A percentile compares a stretch with the other conserved stretches of the same genome.
Evolutionary conservation across 73 alveolate genomes (phyloP).

Genomic region (Symbiodinium pilosum): DNA sequence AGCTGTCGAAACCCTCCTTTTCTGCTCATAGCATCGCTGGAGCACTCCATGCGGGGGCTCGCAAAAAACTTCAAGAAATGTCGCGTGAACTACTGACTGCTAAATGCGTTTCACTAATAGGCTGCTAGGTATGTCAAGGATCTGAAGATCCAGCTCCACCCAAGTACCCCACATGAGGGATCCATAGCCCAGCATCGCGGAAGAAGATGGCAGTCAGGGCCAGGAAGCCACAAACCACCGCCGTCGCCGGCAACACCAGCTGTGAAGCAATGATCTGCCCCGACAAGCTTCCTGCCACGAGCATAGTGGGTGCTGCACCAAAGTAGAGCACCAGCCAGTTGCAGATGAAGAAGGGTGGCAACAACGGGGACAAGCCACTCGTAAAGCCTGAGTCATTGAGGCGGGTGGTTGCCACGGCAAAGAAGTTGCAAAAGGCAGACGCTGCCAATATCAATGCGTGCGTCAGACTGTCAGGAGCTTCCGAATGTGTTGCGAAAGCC

Average conservation of each 20-base stretch:
- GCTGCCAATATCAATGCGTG: neutral
- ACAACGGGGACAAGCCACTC: conserved; percentile 1
- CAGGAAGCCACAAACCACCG: neutral
- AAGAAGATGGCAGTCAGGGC: conserved; percentile 18
- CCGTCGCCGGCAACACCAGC: neutral
- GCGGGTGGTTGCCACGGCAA: conserved; percentile 56
- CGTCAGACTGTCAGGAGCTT: neutral
- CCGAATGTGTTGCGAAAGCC: neutral
- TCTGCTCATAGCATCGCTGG: neutral
- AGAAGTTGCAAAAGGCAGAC: conserved; percentile 36
- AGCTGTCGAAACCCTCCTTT: conserved; percentile 7
- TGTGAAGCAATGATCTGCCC: neutral
- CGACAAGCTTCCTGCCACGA: neutral
- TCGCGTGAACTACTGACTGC: too few species aligned
- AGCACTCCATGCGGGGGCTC: neutral
- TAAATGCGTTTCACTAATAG: neutral
- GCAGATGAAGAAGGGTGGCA: conserved; percentile 18
- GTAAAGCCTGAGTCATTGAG: conserved; percentile 83
- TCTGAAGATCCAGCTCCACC: conserved; percentile 33
- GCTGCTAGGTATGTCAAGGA: neutral
- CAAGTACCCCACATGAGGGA: conserved; percentile 24
- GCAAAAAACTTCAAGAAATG: too few species aligned
- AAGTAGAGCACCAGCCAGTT: conserved; percentile 13
- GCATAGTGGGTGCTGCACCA: conserved; percentile 35
- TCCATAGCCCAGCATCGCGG: conserved; percentile 30